These are phyloP conservation scores for Dianthus caryophyllus DNA, from an alignment of 148 eudicot genomes.

Conservation along the genomic window DNA sequence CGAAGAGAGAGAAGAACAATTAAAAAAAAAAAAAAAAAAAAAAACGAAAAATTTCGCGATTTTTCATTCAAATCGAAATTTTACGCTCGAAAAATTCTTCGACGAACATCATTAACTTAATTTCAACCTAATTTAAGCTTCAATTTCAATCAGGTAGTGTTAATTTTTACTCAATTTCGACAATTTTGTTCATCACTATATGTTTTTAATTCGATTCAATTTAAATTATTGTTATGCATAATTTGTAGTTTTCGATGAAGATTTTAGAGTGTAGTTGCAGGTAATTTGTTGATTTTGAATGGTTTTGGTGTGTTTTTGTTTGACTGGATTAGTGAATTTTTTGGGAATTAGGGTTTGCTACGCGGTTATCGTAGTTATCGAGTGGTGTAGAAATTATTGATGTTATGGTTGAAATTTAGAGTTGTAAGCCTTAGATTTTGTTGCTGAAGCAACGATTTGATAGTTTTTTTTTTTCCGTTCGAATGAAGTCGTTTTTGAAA, in stretches of 20 bases:
- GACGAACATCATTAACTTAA: not conserved
- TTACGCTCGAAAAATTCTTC: not conserved
- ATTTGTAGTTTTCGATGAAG: not conserved
- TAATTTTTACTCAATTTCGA: not conserved
- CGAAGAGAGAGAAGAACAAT: not conserved
- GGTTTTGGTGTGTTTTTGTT: not conserved
- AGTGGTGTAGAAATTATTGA: too few relatives aligned
- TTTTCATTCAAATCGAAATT: slow-evolving; percentile 7
- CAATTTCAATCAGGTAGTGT: slow-evolving; percentile 3
- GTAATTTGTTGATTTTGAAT: not conserved
- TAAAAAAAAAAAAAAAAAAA: not conserved
- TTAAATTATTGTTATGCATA: not conserved
- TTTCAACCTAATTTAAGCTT: not conserved
- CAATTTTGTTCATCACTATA: not conserved
- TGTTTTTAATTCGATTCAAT: slow-evolving; percentile 4
- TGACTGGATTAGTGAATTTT: not conserved
- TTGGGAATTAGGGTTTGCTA: not conserved
- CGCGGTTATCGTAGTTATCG: too few relatives aligned
- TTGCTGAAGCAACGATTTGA: too few relatives aligned
- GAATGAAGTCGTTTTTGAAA: too few relatives aligned
- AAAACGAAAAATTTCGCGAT: not conserved
- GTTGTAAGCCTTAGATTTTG: too few relatives aligned
- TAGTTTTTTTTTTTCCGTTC: slow-evolving; percentile 9
- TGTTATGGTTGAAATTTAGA: too few relatives aligned
- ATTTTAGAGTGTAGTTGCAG: not conserved